phyloP scores from a whole-genome alignment of 2,329 filamentous ascomycete species.

The Pseudohalonectria lignicola region DNA sequence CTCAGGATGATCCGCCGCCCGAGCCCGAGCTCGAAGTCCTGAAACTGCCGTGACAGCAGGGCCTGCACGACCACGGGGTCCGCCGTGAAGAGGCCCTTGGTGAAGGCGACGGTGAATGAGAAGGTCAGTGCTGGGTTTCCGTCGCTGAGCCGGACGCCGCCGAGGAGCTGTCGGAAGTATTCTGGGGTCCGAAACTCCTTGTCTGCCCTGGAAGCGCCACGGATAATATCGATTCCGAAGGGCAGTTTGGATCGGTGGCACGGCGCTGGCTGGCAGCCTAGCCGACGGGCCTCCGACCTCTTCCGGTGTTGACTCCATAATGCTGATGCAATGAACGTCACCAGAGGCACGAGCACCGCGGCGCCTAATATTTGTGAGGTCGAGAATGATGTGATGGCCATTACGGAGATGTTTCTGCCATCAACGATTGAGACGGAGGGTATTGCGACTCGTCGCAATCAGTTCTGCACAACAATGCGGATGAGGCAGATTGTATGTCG shows the following conservation, averaged over 20 bases:
- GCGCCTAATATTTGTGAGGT: too few relatives aligned
- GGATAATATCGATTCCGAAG: background rate
- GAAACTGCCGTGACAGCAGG: conserved; percentile 27
- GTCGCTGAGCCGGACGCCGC: too few relatives aligned
- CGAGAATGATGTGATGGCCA: too few relatives aligned
- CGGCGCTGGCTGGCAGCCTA: background rate
- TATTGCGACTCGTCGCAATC: too few relatives aligned
- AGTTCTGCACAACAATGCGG: too few relatives aligned
- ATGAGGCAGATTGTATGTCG: too few relatives aligned
- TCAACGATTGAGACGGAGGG: too few relatives aligned
- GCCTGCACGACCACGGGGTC: conserved; percentile 18
- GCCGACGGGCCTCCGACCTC: background rate
- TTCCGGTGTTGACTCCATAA: background rate
- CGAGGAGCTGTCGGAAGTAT: background rate
- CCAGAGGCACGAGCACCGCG: background rate
- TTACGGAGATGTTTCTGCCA: too few relatives aligned
- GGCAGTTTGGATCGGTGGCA: background rate
- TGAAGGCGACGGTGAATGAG: background rate
- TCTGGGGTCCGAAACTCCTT: background rate
- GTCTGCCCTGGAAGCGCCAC: background rate
- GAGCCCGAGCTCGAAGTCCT: conserved; percentile 22
- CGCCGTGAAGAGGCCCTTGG: background rate
- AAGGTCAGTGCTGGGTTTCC: background rate
- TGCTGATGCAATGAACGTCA: background rate
- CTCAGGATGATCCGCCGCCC: conserved; percentile 6